Base-by-base conservation (phyloP, 441 rosid genomes). In the Cnidoscolus chayamansa region DNA sequence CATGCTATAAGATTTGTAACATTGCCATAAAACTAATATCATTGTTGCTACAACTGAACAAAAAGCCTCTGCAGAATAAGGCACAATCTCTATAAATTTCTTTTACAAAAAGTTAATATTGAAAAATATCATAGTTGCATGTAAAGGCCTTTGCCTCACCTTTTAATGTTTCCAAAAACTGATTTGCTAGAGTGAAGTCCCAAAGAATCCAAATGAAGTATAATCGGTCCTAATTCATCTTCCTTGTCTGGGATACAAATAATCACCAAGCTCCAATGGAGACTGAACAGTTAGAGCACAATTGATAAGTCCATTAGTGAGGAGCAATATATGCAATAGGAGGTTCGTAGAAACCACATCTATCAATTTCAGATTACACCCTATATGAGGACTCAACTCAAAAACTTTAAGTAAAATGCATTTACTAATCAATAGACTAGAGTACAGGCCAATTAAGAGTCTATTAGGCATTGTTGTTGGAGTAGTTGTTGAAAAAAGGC, bases 201-300 rank as follows among this genome's bases (percentile, higher is more conserved):
- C 80, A 96, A 76, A 56, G 99, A 93, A 84, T 96, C 99, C 79
- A 96, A 80, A 82, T 96, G 99, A 73, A 93, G 97, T 54, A 96
- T 78, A 58, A 86, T 90, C 16, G 95, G 90, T 64, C 91, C 94
- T 3, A 93, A 84, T 73, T 84, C 90, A 77, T 87, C 91, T 76
- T 88, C 87, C 82, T 87, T 84, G 79, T 88, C 93, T 17, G 97
- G 99, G 74, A 91, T 82, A 78, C 94, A 91, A 69, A 95, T 87
- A 70, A 93, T 95, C 73, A 88, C 94, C 83, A 96, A 86, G 83
- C 99, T 96, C 99, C 99, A 96, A 65, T 96, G 99, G 75, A 81
- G 86, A 79, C 99, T 93, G 87, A 70, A 77, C 65, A 59, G 77
- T 53, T 51, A 79, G 7, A 63, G 78, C 74, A 77, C 40, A 71